Conservation (phyloP, 768 basidiomycete genomes). For the Daedaleopsis nitida region DNA sequence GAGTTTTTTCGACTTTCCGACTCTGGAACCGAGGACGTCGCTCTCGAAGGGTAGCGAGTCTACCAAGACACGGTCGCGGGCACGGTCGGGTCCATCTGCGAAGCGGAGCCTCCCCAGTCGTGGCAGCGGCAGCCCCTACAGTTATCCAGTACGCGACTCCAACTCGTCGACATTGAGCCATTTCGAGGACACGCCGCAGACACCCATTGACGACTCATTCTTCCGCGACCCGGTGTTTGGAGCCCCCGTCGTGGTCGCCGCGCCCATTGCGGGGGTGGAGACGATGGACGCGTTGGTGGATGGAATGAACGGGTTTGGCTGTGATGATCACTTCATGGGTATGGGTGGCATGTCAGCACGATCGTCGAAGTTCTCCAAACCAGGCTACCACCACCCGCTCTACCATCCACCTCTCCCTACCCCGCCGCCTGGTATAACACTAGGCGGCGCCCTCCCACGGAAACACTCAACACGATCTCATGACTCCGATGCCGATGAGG, state of each 20-base stretch:
- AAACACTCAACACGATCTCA: constrained; percentile 34
- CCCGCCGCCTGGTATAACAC: constrained; percentile 77
- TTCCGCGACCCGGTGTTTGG: constrained; percentile 29
- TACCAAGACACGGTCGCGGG: constrained; percentile 15
- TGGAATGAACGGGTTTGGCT: constrained; percentile 75
- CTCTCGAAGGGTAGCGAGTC: constrained; percentile 12
- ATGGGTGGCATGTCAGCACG: constrained; percentile 45
- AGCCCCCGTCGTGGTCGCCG: constrained; percentile 63
- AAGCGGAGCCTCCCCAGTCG: constrained; percentile 6
- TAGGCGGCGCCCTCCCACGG: constrained; percentile 47
- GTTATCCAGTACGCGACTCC: constrained; percentile 54
- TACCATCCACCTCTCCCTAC: constrained; percentile 84
- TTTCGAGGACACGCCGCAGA: constrained; percentile 73
- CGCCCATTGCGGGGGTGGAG: constrained; percentile 78
- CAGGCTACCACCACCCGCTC: constrained; percentile 72
- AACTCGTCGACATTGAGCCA: constrained; percentile 64
- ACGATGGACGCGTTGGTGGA: constrained; percentile 88
- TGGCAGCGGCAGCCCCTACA: constrained; percentile 16
- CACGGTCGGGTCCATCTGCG: constrained; percentile 16
- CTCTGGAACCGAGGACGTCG: constrained; percentile 7
- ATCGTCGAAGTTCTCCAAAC: constrained; percentile 55
- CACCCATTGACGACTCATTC: constrained; percentile 52
- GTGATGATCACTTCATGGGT: constrained; percentile 53
- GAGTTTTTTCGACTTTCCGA: constrained; percentile 19
- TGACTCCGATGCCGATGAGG: constrained; percentile 61